Evolutionary conservation across 371 early-diverging fungal species (phyloP), one percentile per base, ranked within the genome.

Genomic region (Mortierella sp.): DNA sequence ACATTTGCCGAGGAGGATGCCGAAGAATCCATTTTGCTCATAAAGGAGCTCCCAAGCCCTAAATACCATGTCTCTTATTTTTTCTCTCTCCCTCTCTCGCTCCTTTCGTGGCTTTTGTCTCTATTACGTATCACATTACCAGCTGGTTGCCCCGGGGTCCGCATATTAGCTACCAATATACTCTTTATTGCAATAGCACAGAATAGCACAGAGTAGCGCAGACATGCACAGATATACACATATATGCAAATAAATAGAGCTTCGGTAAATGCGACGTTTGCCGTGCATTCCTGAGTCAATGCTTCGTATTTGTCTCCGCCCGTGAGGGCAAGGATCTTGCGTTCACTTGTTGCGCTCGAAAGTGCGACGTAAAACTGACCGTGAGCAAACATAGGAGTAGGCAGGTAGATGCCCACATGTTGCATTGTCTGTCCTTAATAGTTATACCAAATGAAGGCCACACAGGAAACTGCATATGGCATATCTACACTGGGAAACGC

Each of bases 1-100:
- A 72, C 59, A 62, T 8, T 0, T 72, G 73, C 67, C 73, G 73
- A 17, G 72, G 72, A 43, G 72, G 66, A 48, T 72, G 72, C 62
- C 72, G 72, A 0, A 60, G 54, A 46, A 61, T 72, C 24, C 72
- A 72, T 23, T 65, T 72, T 42, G 66, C 66, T 6, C 52, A 60
- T 26, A 67, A 67, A 32, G 64, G 64, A 51, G 24, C 65, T 4
- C 56, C 56, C 15, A 56, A 64, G 57, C 65, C 65, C 52, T 56
- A 64, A 56, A 43, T 50, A 39, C 17, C 55, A n/a, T 31, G 23
- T 37, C 39, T 1, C 46, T 34, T 24, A 26, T 42, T 26, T 54
- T 43, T 27, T 1, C n/a, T 17, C 5, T 43, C 8, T 43, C 24
- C 8, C 24, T 49, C 30, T 23, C 49, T 49, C 30, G 8, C 49